phyloP scores from a whole-genome alignment of 768 basidiomycete species.

The Artomyces pyxidatus region DNA sequence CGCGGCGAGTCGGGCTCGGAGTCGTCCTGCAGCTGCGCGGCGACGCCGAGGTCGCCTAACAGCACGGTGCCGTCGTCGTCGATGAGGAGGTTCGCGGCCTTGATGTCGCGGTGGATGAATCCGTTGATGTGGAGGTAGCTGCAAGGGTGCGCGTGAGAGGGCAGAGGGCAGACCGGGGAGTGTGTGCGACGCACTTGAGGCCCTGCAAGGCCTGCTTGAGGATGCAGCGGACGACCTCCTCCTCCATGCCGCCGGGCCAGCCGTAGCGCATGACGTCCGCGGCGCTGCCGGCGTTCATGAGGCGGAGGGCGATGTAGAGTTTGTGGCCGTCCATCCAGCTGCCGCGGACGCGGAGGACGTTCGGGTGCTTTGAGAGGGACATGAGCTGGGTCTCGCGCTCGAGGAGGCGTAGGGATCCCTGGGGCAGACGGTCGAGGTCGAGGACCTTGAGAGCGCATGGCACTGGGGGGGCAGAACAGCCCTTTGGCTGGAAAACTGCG shows the following conservation, averaged over 20 bases:
- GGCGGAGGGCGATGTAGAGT: constrained; percentile 77
- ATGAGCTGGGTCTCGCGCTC: constrained; percentile 85
- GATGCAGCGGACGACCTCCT: constrained; percentile 80
- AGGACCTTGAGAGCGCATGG: constrained; percentile 85
- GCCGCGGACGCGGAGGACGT: constrained; percentile 85
- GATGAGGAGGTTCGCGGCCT: constrained; percentile 89
- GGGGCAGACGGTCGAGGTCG: constrained; percentile 75
- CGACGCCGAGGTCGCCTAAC: constrained; percentile 88
- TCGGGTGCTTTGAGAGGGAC: constrained; percentile 90
- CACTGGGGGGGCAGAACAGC: constrained; percentile 27
- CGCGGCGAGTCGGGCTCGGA: constrained; percentile 24
- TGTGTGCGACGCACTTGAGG: constrained; percentile 75
- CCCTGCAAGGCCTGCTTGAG: constrained; percentile 82
- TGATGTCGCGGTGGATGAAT: constrained; percentile 90
- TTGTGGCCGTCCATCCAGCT: constrained; percentile 83
- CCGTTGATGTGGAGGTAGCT: constrained; percentile 87
- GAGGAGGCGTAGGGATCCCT: constrained; percentile 59
- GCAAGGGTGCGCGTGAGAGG: constrained; percentile 10
- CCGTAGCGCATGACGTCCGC: constrained; percentile 79
- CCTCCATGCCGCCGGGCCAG: constrained; percentile 86
- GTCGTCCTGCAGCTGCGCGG: constrained; percentile 73
- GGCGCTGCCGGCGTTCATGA: constrained; percentile 86
- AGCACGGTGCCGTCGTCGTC: constrained; percentile 89
- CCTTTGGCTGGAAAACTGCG: constrained; percentile 50
- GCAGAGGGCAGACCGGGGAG: constrained; percentile 16